phyloP scores from a whole-genome alignment of 176 grass and related monocot genomes.

The maize (Zea mays) region Zm-B73-REFERENCE-NAM-5.0 NC_050105.1:20623001-20623500 shows the following conservation, averaged over 20 bases:
- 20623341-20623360: not conserved
- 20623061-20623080: not conserved
- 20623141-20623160: not conserved
- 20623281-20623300: not conserved
- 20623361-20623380: not conserved
- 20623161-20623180: not conserved
- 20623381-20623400: not conserved
- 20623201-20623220: not conserved
- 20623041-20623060: not conserved
- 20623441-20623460: slow-evolving; percentile 20
- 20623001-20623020: not conserved
- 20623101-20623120: not conserved
- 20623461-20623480: slow-evolving; percentile 79
- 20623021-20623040: not conserved
- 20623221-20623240: no score
- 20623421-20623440: slow-evolving; percentile 13
- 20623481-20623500: slow-evolving; percentile 89
- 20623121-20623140: not conserved
- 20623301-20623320: not conserved
- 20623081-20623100: not conserved
- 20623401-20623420: slow-evolving; percentile 14
- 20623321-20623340: not conserved
- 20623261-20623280: not conserved
- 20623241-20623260: no score
- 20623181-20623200: not conserved